Base-by-base conservation (phyloP, 108 stramenopile genomes). In the Mayamaea pseudoterrestris region DNA sequence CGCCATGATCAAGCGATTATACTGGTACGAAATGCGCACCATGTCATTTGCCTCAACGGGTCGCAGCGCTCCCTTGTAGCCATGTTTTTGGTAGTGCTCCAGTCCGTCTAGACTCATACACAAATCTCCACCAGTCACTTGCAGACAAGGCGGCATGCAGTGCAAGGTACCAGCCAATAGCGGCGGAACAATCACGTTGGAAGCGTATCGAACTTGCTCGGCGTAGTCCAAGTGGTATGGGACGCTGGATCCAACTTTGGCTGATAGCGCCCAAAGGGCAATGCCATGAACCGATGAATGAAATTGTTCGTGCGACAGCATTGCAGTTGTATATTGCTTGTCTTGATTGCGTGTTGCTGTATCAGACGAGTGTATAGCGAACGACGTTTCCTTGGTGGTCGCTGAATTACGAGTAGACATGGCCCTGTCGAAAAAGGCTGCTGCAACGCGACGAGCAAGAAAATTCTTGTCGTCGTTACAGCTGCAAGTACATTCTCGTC, bases 201-300 rank as follows among this genome's bases (percentile, higher is more conserved):
- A 51, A 42, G 79, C 77, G 43, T 83, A 83, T 16, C 87, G 68
- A 37, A 80, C 41, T 35, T 81, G 70, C 42, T 89, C 87, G 3
- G 87, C 87, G 52, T 84, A 89, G 53, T 89, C 87, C 37, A 89
- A 63, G 52, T 89, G 87, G 55, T 83, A 89, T 25, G 77, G 58
- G 14, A 83, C 82, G n/a, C 61, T 47, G 12, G 70, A 42, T 31
- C 73, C 74, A 25, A 39, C 51, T 30, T 47, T 31, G 2, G 84
- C 74, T 13, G 71, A 56, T 34, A 87, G 43, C 23, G 67, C 75
- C 84, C 84, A 87, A 0, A 87, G 65, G 7, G 80, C 80, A 29
- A 82, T 68, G 2, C 84, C 80, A 48, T 87, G 78, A 11, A 47
- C 67, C 23, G 43, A 32, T 11, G n/a, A 20, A 20, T 28, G 44